Conservation (phyloP, 352 stramenopile genomes). For the Discostella stelligera region DNA sequence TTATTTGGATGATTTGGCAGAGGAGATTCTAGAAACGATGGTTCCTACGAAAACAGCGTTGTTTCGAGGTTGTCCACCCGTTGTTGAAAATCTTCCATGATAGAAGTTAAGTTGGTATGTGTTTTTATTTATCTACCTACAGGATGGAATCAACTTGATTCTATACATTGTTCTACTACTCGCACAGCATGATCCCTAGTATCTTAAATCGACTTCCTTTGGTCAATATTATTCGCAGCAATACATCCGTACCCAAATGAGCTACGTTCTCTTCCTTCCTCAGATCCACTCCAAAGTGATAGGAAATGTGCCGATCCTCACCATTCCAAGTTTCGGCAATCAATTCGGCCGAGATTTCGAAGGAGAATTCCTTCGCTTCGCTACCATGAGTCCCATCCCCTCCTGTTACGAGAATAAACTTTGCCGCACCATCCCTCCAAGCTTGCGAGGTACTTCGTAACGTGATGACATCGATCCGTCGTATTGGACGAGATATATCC, state of each 20-base stretch:
- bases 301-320: conserved; percentile 42
- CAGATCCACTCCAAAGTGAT: conserved; percentile 56
- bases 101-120: neutral
- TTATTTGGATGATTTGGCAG: conserved; percentile 72
- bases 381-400: conserved; percentile 42
- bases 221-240: conserved; percentile 51
- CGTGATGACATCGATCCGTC: conserved; percentile 53
- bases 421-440: conserved; percentile 40
- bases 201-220: conserved; percentile 59
- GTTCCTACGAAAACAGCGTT: conserved; percentile 67
- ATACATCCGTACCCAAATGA: conserved; percentile 42
- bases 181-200: conserved; percentile 59
- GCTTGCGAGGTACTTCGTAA: conserved; percentile 40
- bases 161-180: conserved; percentile 20
- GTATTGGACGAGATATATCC: conserved; percentile 43
- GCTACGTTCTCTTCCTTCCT: conserved; percentile 39
- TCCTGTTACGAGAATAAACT: conserved; percentile 51
- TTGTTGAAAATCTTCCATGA: conserved; percentile 76
- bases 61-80: conserved; percentile 61
- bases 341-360: conserved; percentile 54
- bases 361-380: conserved; percentile 43
- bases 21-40: conserved; percentile 62
- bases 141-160: neutral
- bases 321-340: conserved; percentile 18
- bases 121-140: neutral